Evolutionary conservation across 805 yeast species (phyloP).

Genomic region (Metschnikowia noctiluminum): DNA sequence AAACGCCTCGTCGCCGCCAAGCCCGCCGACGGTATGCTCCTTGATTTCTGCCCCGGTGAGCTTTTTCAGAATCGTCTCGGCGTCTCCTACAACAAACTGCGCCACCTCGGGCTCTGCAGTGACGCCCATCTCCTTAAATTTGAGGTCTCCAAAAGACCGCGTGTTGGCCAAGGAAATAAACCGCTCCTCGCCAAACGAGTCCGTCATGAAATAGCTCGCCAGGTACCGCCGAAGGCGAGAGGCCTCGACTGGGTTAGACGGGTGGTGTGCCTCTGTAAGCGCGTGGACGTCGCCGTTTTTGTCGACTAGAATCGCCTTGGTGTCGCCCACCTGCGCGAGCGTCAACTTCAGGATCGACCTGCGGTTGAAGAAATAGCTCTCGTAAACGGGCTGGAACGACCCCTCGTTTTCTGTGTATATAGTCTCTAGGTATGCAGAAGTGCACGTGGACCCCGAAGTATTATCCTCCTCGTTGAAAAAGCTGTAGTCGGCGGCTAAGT

Average conservation of each 20-base stretch:
- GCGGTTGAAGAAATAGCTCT: slow-evolving; percentile 58
- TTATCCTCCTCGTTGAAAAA: slow-evolving; percentile 42
- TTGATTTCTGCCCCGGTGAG: slow-evolving; percentile 38
- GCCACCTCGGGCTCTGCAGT: slow-evolving; percentile 89
- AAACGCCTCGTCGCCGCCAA: slow-evolving; percentile 87
- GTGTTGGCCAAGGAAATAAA: slow-evolving; percentile 86
- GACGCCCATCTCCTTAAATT: slow-evolving; percentile 79
- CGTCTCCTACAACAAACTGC: slow-evolving; percentile 65
- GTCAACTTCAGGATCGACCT: slow-evolving; percentile 62
- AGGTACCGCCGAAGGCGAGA: slow-evolving; percentile 63
- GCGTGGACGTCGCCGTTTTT: slow-evolving; percentile 73
- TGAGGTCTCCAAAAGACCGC: slow-evolving; percentile 85
- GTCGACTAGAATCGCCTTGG: slow-evolving; percentile 84
- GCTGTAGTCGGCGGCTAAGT: slow-evolving; percentile 61
- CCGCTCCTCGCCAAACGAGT: slow-evolving; percentile 90
- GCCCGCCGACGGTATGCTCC: slow-evolving; percentile 35
- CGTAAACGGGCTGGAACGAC: slow-evolving; percentile 28
- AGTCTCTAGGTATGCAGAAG: slow-evolving; percentile 59
- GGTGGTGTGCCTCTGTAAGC: slow-evolving; percentile 81
- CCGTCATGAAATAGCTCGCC: slow-evolving; percentile 65
- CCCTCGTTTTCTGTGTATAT: slow-evolving; percentile 28
- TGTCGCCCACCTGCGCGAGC: slow-evolving; percentile 91
- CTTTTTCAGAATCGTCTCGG: slow-evolving; percentile 27
- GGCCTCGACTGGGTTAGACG: slow-evolving; percentile 76
- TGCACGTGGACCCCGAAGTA: slow-evolving; percentile 69